These are phyloP conservation scores for Penicillium salamii DNA, from an alignment of 495 filamentous ascomycete genomes.

Conservation along the genomic window DNA sequence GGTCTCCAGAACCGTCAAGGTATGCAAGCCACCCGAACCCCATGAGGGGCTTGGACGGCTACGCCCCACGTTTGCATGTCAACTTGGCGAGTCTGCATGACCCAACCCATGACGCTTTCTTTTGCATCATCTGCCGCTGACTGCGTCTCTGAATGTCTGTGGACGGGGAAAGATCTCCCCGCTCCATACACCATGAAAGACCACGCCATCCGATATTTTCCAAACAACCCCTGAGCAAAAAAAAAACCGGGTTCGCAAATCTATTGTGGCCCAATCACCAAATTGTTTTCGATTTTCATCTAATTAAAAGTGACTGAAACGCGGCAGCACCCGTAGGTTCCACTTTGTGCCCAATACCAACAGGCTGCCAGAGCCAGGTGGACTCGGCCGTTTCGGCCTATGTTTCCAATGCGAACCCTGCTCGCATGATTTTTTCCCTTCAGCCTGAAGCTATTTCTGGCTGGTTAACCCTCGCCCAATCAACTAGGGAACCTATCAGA, in stretches of 20 bases:
- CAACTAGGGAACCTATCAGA: conserved; percentile 23
- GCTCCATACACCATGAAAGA: neutral
- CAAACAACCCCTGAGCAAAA: conserved; percentile 2
- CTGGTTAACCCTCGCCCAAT: conserved; percentile 21
- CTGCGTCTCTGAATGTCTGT: conserved; percentile 1
- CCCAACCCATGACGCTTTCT: neutral
- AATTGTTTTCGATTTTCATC: neutral
- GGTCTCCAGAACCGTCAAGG: neutral
- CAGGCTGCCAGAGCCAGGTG: conserved; percentile 4
- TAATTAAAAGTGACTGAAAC: conserved; percentile 9
- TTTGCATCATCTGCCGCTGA: conserved; percentile 11
- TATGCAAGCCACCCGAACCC: conserved; percentile 5
- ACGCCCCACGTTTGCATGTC: neutral
- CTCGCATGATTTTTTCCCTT: conserved; percentile 12
- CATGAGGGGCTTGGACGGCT: neutral
- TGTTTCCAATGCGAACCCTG: conserved; percentile 11
- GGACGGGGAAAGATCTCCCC: neutral
- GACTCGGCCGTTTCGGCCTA: conserved; percentile 3
- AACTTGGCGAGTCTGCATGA: neutral
- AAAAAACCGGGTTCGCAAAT: neutral
- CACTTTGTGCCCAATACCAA: conserved; percentile 10
- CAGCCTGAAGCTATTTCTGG: conserved; percentile 22
- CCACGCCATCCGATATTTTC: neutral
- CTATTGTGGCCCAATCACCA: conserved; percentile 7
- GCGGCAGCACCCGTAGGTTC: conserved; percentile 5